phyloP scores from a whole-genome alignment of 176 grass and related monocot genomes.

The Oryza officinalis region DNA sequence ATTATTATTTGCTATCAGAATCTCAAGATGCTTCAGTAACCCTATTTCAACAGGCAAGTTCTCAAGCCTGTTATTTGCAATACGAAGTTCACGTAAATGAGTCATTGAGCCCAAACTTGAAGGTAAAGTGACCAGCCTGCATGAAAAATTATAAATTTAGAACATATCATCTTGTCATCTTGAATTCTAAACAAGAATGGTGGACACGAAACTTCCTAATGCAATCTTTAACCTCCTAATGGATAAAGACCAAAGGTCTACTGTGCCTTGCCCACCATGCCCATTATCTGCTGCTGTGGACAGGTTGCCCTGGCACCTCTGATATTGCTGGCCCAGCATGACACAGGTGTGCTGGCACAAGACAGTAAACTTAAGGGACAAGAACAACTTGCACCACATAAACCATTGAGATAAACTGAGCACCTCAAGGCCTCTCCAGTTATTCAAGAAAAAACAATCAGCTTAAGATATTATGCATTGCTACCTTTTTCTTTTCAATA shows the following conservation, averaged over 20 bases:
- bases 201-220: conserved; percentile 1
- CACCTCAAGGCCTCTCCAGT: not conserved
- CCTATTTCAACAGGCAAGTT: conserved; percentile 76
- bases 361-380: conserved; percentile 10
- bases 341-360: not conserved
- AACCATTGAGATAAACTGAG: not conserved
- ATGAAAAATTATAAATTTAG: conserved; percentile 31
- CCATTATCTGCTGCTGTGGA: not conserved
- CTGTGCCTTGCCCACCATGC: not conserved
- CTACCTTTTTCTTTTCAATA: not conserved
- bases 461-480: conserved; percentile 5
- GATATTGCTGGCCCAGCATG: not conserved
- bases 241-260: not conserved
- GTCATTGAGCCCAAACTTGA: conserved; percentile 60
- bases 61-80: conserved; percentile 71
- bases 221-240: not conserved
- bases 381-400: not conserved
- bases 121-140: conserved; percentile 78
- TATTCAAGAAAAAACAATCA: not conserved
- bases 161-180: conserved; percentile 7
- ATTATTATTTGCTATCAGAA: conserved; percentile 81
- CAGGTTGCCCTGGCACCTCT: not conserved
- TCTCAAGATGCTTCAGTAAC: conserved; percentile 72
- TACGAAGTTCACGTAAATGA: conserved; percentile 70
- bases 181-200: conserved; percentile 25